phyloP scores from a whole-genome alignment of 306 rosid genomes.

The Dalbergia cochinchinensis region DNA sequence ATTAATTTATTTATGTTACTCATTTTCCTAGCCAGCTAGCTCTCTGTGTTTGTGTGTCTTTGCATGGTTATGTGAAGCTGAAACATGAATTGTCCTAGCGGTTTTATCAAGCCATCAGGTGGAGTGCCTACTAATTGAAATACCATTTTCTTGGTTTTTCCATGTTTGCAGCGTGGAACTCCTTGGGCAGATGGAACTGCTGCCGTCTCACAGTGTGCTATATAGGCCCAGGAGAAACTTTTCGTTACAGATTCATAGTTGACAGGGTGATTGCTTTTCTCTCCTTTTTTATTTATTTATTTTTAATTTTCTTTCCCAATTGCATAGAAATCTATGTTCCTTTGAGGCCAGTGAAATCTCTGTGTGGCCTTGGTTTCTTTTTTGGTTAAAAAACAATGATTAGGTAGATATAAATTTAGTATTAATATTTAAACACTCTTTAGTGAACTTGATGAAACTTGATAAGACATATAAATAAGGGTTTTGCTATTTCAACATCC shows the following conservation, averaged over 20 bases:
- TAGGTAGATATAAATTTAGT: too few species aligned
- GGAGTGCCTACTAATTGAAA: neutral
- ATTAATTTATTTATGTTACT: neutral
- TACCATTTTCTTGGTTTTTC: neutral
- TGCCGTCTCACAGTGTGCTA: slow-evolving; percentile 85
- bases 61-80: neutral
- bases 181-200: slow-evolving; percentile 99
- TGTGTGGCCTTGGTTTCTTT: too few species aligned
- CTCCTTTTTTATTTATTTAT: too few species aligned
- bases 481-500: too few species aligned
- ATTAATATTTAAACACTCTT: too few species aligned
- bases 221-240: slow-evolving; percentile 84
- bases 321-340: too few species aligned
- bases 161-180: slow-evolving; percentile 55
- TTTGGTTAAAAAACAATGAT: too few species aligned
- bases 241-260: slow-evolving; percentile 64
- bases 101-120: neutral
- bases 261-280: slow-evolving; percentile 59
- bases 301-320: too few species aligned
- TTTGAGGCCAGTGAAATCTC: too few species aligned
- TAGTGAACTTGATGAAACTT: too few species aligned
- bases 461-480: too few species aligned
- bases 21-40: too few species aligned
- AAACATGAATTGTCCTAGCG: neutral
- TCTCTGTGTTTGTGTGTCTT: neutral